Evolutionary conservation across 345 rosid genomes (phyloP), one percentile per base, ranked within the genome.

Genomic region (Eucalyptus curtisii): DNA sequence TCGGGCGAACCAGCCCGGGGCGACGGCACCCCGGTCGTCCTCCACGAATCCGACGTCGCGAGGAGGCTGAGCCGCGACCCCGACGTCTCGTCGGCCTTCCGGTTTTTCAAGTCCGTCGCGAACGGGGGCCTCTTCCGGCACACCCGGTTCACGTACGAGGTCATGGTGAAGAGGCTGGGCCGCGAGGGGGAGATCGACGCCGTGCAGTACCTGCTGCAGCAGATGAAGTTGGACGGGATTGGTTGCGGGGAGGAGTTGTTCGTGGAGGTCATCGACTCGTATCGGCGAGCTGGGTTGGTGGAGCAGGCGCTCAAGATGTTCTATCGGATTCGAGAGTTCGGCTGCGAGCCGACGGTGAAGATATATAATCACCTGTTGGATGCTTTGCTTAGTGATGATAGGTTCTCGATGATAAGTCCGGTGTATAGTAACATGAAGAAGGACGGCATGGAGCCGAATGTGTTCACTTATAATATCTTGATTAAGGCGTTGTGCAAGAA

Each of bases 401-500:
- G 91, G 98, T 93, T 96, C 88, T 92, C 90, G 50, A 92, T 96
- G 95, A 94, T 97, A 87, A 92, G 90, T 92, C 93, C 94, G 1
- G 88, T 96, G 44, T 97, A 96, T 90, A 88, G 94, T 89, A 93
- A 93, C 71, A 96, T 96, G 99, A 97, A 95, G 96, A 94, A 93
- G 89, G 98, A 94, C 90, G 96, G 98, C 22, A 91, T 93, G 90
- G 97, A 95, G 90, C 97, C 98, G 3, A 93, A 97, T 94, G 95
- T 97, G 48, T 96, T 90, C 84, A 97, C 99, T 0, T 97, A 96
- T 87, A 96, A 97, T 88, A 90, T 96, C 53, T 97, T 97, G 88
- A 92, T 95, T 88, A 96, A 96, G 93, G 99, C 98, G 1, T 92
- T 96, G 94, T 96, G 99, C 92, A 96, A 94, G 95, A 97, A 95